Evolutionary conservation across 768 basidiomycete species (phyloP).

Genomic region (Tulasnella sp.): DNA sequence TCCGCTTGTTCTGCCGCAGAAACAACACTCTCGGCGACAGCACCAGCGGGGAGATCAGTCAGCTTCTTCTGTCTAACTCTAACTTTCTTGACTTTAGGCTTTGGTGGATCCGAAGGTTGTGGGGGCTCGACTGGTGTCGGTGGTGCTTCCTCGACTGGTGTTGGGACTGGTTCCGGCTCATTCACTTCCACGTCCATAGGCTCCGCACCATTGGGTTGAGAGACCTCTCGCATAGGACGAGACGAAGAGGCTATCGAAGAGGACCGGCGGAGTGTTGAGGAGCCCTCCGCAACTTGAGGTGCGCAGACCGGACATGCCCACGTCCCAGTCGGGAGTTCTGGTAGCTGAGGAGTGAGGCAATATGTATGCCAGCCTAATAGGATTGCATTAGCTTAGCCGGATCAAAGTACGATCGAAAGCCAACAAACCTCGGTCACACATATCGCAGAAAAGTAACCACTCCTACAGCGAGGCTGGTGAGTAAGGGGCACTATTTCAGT

Average conservation of each 20-base stretch:
- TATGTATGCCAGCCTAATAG: conserved; percentile 72
- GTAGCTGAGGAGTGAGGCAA: conserved; percentile 66
- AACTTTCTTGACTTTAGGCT: conserved; percentile 23
- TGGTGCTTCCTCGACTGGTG: background rate
- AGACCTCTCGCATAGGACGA: conserved; percentile 21
- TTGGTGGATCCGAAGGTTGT: conserved; percentile 17
- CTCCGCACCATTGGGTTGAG: background rate
- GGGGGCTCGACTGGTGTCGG: background rate
- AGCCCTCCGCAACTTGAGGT: conserved; percentile 16
- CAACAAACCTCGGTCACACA: conserved; percentile 74
- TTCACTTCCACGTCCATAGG: background rate
- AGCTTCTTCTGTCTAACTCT: background rate
- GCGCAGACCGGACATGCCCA: conserved; percentile 70
- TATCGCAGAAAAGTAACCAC: conserved; percentile 84
- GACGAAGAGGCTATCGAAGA: conserved; percentile 43
- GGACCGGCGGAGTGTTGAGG: conserved; percentile 21
- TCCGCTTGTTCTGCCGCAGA: background rate
- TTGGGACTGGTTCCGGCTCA: background rate
- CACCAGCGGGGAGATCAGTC: background rate
- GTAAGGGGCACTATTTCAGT: conserved; percentile 1
- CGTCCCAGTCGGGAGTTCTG: conserved; percentile 61
- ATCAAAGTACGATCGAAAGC: conserved; percentile 23
- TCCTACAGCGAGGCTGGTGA: conserved; percentile 39
- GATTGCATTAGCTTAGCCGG: background rate
- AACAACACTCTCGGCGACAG: background rate